These are phyloP conservation scores for Trichoderma sp. DNA, from an alignment of 2,329 filamentous ascomycete genomes.

Conservation along the genomic window DNA sequence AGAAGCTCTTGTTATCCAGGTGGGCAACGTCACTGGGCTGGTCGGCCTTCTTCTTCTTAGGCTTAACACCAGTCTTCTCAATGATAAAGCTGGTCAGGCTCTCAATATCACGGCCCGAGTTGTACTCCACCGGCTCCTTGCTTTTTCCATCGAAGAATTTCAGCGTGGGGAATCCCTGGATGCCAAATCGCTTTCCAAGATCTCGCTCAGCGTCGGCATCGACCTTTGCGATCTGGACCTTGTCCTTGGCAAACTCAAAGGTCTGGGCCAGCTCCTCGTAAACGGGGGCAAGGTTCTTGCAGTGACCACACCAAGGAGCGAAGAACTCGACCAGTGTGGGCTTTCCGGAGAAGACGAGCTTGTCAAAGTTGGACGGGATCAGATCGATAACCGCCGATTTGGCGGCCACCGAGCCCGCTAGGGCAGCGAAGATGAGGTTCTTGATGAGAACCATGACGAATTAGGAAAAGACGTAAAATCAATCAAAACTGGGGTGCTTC, in stretches of 20 bases:
- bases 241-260: constrained; percentile 70
- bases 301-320: constrained; percentile 98
- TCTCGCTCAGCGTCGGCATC: constrained; percentile 88
- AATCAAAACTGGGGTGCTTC: neutral
- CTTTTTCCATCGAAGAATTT: constrained; percentile 98
- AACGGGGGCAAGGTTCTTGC: constrained; percentile 92
- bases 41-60: constrained; percentile 74
- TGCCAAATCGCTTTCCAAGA: constrained; percentile 80
- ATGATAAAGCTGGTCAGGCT: constrained; percentile 77
- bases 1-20: constrained; percentile 79
- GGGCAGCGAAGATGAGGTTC: constrained; percentile 59
- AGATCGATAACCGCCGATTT: constrained; percentile 88
- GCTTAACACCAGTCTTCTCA: constrained; percentile 83
- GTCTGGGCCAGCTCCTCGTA: constrained; percentile 78
- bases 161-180: constrained; percentile 94
- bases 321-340: constrained; percentile 98
- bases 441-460: constrained; percentile 59
- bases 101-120: constrained; percentile 82
- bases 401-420: constrained; percentile 60
- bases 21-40: constrained; percentile 74
- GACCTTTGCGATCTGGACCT: constrained; percentile 90
- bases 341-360: constrained; percentile 86
- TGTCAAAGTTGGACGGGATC: constrained; percentile 87
- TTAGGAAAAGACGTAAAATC: constrained; percentile 4
- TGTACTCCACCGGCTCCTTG: constrained; percentile 81